Evolutionary conservation across 352 stramenopile genomes (phyloP).

Genomic region (Globisporangium ultimum): DNA sequence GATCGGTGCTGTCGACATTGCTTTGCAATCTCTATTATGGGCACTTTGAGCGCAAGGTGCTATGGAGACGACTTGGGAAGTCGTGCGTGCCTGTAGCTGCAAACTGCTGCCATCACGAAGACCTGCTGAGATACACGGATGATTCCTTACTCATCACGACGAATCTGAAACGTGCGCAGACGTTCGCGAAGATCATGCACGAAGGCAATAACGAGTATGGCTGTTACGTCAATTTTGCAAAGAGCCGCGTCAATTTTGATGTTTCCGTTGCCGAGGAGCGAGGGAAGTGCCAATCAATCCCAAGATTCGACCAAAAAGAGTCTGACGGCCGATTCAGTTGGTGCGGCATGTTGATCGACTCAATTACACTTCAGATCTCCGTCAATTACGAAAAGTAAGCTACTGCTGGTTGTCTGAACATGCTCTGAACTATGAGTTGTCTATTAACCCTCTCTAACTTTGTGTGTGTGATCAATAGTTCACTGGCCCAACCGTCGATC

Average conservation of each 20-base stretch:
- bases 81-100: conserved; percentile 11
- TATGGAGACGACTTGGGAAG: conserved; percentile 39
- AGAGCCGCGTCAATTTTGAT: conserved; percentile 69
- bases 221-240: conserved; percentile 68
- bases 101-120: conserved; percentile 48
- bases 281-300: conserved; percentile 5
- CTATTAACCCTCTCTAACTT: background rate
- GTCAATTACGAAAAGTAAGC: conserved; percentile 80
- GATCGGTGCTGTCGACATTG: conserved; percentile 77
- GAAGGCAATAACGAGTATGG: conserved; percentile 57
- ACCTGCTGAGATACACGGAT: conserved; percentile 72
- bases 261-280: conserved; percentile 1
- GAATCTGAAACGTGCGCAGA: conserved; percentile 37
- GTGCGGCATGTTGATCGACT: conserved; percentile 74
- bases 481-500: conserved; percentile 39
- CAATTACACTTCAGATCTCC: conserved; percentile 47
- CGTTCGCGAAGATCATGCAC: conserved; percentile 62
- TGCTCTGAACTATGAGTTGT: conserved; percentile 14
- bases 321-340: conserved; percentile 32
- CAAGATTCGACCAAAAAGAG: conserved; percentile 17
- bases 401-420: background rate
- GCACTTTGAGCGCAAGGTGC: conserved; percentile 62
- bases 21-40: conserved; percentile 83
- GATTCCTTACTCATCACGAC: conserved; percentile 76
- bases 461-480: conserved; percentile 12